These are phyloP conservation scores for Pythium folliculosum DNA, from an alignment of 352 stramenopile genomes.

Conservation along the genomic window DNA sequence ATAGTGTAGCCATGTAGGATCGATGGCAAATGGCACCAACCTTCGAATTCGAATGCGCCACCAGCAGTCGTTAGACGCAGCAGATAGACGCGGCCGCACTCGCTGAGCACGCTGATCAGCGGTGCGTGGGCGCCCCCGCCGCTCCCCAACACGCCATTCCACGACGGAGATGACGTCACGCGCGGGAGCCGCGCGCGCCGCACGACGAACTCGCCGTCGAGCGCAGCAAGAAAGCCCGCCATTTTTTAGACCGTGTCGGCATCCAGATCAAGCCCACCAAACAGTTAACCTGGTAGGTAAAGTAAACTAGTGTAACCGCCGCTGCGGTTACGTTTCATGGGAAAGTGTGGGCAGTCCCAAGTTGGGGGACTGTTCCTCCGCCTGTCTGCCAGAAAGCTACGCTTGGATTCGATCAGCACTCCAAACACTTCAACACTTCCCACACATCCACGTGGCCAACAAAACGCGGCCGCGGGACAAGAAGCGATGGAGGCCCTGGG, in stretches of 20 bases:
- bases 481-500: not conserved
- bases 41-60: slow-evolving; percentile 8
- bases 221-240: slow-evolving; percentile 9
- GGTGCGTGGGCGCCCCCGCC: not conserved
- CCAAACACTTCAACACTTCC: not conserved
- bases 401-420: not conserved
- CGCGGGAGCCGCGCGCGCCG: slow-evolving; percentile 40
- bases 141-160: slow-evolving; percentile 52
- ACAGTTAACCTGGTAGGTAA: slow-evolving; percentile 5
- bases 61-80: slow-evolving; percentile 27
- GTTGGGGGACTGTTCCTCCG: not conserved
- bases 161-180: slow-evolving; percentile 52
- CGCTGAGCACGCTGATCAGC: slow-evolving; percentile 47
- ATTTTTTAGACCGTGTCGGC: slow-evolving; percentile 2
- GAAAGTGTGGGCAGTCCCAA: not conserved
- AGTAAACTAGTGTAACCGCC: not conserved
- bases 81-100: slow-evolving; percentile 54
- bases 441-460: slow-evolving; percentile 6
- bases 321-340: not conserved
- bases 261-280: no score
- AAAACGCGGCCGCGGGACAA: not conserved
- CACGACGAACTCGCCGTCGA: slow-evolving; percentile 41
- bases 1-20: slow-evolving; percentile 14
- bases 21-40: not conserved
- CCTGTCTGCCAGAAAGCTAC: not conserved